These are phyloP conservation scores for Pseudogymnoascus sp. DNA, from an alignment of 2,329 filamentous ascomycete genomes.

Conservation along the genomic window DNA sequence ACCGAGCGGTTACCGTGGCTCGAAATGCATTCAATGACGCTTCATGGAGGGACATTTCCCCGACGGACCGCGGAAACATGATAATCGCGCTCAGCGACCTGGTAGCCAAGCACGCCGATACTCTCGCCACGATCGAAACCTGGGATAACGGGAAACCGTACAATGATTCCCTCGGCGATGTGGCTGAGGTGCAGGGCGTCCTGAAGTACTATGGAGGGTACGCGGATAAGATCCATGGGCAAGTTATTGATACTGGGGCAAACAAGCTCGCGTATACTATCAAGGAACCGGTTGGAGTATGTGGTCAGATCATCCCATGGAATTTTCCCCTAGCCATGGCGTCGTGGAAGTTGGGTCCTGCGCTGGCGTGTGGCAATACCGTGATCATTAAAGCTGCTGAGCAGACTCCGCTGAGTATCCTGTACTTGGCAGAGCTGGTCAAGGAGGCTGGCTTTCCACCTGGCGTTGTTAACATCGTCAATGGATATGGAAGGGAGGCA, in stretches of 20 bases:
- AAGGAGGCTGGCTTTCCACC: slow-evolving; percentile 58
- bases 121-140: slow-evolving; percentile 74
- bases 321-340: slow-evolving; percentile 62
- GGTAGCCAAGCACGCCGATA: slow-evolving; percentile 67
- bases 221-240: slow-evolving; percentile 64
- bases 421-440: slow-evolving; percentile 44
- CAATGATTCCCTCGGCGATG: slow-evolving; percentile 66
- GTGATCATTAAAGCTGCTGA: slow-evolving; percentile 54
- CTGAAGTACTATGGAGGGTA: slow-evolving; percentile 76
- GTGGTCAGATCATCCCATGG: slow-evolving; percentile 67
- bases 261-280: slow-evolving; percentile 61
- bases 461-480: slow-evolving; percentile 55
- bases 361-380: slow-evolving; percentile 50
- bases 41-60: slow-evolving; percentile 58
- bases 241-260: slow-evolving; percentile 56
- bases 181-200: slow-evolving; percentile 57
- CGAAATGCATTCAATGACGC: slow-evolving; percentile 68
- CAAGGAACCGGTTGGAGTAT: slow-evolving; percentile 60
- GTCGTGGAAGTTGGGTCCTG: slow-evolving; percentile 58
- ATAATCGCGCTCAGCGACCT: slow-evolving; percentile 74
- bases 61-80: slow-evolving; percentile 60
- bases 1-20: slow-evolving; percentile 73
- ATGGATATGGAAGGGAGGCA: slow-evolving; percentile 58
- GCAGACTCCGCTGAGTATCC: slow-evolving; percentile 51
- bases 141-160: slow-evolving; percentile 84